Base-by-base conservation (phyloP, 768 basidiomycete species). In the Suillus placidus region DNA sequence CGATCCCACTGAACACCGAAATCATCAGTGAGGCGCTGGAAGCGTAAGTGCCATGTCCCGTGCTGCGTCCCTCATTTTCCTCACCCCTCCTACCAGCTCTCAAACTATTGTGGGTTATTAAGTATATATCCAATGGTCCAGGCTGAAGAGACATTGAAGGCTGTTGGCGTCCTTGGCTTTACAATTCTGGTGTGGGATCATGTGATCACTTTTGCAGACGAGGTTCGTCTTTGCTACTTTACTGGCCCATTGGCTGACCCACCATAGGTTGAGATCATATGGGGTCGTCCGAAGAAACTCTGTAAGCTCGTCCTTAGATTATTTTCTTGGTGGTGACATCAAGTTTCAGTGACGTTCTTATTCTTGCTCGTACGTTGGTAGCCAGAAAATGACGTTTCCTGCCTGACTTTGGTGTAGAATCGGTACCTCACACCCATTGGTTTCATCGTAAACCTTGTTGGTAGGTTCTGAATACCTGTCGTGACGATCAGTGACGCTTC, bases 381-480 rank as follows among this genome's bases (percentile, higher is more conserved):
- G 26, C 10, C 2, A 9, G 51, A 47, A 49, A 34, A 26, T 20
- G 4, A 10, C 16, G 20, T 16, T 5, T 40, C 47, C 55, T 12
- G 26, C 40, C 37, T 7, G 23, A 55, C 20, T 23, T 61, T 80
- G 79, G 74, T 64, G 43, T 60, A 89, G 87, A 89, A 89, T 69
- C 84, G 88, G 23, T 90, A 90, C 68, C 74, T 89, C 30, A 88
- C 85, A 0, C 87, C 88, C 0, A 74, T 89, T 2, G 86, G 85
- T 1, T 89, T 89, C 71, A 82, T 88, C 23, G 73, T 88, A 58
- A 88, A 88, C 67, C 69, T 88, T 1, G 68, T 74, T 9, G 85
- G 72, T 73, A 55, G 69, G 73, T 6, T 40, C 23, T 42, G 13
- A 8, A 35, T 58, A 1, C 26, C 18, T 20, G 9, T 42, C 6